phyloP scores from a whole-genome alignment of 371 early-diverging fungal genomes.

The Mucor circinelloides region DNA sequence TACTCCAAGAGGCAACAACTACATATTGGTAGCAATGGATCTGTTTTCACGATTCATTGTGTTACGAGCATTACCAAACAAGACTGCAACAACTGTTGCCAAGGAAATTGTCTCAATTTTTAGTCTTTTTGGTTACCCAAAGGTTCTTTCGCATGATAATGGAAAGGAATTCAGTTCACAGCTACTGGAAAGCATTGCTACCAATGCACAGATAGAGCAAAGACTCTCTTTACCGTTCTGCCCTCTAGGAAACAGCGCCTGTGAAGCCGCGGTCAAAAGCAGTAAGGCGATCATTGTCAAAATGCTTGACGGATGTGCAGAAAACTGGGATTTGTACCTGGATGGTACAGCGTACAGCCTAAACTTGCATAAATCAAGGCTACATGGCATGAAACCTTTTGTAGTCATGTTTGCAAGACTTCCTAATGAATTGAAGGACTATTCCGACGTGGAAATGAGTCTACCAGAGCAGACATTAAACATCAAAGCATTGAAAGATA shows the following conservation, averaged over 20 bases:
- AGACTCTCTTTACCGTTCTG: neutral
- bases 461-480: neutral
- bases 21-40: conserved; percentile 4
- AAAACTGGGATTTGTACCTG: conserved; percentile 12
- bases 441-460: neutral
- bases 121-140: neutral
- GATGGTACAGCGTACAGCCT: neutral
- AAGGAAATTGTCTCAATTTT: neutral
- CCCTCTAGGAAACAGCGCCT: neutral
- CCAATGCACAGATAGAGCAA: neutral
- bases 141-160: neutral
- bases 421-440: conserved; percentile 5
- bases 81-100: neutral
- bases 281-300: conserved; percentile 1
- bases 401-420: conserved; percentile 16
- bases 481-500: neutral
- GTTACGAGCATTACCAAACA: conserved; percentile 2
- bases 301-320: neutral
- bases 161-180: neutral
- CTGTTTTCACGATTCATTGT: conserved; percentile 3
- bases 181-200: neutral
- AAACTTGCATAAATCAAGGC: neutral
- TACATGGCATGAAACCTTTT: conserved; percentile 6
- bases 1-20: too few species aligned
- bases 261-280: neutral